Evolutionary conservation across 331 rosid species (phyloP).

Genomic region (Cydonia oblonga): DNA sequence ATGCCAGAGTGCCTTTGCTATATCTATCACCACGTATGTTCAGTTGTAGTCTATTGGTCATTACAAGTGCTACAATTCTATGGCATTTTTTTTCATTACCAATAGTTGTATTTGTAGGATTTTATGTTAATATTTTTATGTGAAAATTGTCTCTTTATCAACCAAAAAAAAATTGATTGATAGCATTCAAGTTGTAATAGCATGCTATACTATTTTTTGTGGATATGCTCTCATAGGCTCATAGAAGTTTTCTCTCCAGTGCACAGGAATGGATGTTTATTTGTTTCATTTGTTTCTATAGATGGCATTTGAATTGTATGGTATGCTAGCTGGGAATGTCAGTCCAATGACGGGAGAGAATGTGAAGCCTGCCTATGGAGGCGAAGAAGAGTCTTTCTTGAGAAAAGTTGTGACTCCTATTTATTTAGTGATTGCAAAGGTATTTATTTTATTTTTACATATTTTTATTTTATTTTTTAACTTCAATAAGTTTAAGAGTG

Average conservation of each 20-base stretch:
- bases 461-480: too few species aligned
- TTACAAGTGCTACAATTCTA: background rate
- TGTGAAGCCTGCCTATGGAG: constrained; percentile 93
- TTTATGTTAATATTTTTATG: background rate
- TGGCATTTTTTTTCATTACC: background rate
- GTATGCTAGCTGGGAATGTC: constrained; percentile 98
- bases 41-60: background rate
- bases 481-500: background rate
- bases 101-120: background rate
- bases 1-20: constrained; percentile 99
- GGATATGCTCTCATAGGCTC: background rate
- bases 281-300: constrained; percentile 16
- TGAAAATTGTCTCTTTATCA: background rate
- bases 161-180: background rate
- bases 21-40: constrained; percentile 87
- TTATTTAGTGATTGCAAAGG: constrained; percentile 78
- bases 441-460: constrained; percentile 32
- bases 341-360: constrained; percentile 99
- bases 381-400: constrained; percentile 85
- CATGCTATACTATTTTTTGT: background rate
- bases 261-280: background rate
- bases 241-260: background rate
- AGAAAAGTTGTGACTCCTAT: constrained; percentile 88
- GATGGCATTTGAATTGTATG: constrained; percentile 99
- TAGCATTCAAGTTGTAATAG: background rate